These are phyloP conservation scores for Leucogyrophana mollusca DNA, from an alignment of 768 basidiomycete species.

Conservation along the genomic window DNA sequence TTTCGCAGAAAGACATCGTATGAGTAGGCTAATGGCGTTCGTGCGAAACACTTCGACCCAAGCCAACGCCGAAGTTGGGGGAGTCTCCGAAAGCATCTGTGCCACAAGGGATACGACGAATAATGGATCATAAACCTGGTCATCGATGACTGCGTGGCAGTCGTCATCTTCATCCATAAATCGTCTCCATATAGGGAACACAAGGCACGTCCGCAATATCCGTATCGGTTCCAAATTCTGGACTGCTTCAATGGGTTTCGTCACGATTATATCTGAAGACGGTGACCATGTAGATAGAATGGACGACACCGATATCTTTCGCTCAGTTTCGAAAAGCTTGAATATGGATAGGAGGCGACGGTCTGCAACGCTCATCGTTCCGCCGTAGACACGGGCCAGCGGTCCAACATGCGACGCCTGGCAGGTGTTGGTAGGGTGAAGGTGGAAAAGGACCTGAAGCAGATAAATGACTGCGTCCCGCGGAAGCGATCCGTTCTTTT, in stretches of 20 bases:
- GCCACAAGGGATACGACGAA: slow-evolving; percentile 71
- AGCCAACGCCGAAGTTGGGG: slow-evolving; percentile 53
- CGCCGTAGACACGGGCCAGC: slow-evolving; percentile 70
- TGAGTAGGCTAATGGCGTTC: slow-evolving; percentile 70
- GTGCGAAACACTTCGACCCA: slow-evolving; percentile 89
- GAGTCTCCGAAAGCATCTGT: slow-evolving; percentile 59
- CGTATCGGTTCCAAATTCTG: slow-evolving; percentile 65
- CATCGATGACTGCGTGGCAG: slow-evolving; percentile 28
- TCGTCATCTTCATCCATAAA: slow-evolving; percentile 37
- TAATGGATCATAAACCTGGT: slow-evolving; percentile 72
- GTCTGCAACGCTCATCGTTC: slow-evolving; percentile 67
- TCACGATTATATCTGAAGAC: slow-evolving; percentile 39
- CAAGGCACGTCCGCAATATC: slow-evolving; percentile 69
- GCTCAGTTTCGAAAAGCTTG: slow-evolving; percentile 72
- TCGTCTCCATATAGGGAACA: slow-evolving; percentile 66
- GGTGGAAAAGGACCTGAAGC: slow-evolving; percentile 64
- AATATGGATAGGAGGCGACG: slow-evolving; percentile 70
- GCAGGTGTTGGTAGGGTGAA: slow-evolving; percentile 81
- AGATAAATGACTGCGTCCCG: slow-evolving; percentile 54
- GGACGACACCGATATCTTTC: slow-evolving; percentile 60
- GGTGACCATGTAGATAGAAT: slow-evolving; percentile 69
- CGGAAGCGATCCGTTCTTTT: slow-evolving; percentile 13
- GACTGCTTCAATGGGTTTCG: slow-evolving; percentile 60
- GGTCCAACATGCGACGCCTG: slow-evolving; percentile 84
- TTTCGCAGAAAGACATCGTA: slow-evolving; percentile 71